Conservation (phyloP, 2,329 filamentous ascomycete genomes). For the Trichoderma koningii region DNA sequence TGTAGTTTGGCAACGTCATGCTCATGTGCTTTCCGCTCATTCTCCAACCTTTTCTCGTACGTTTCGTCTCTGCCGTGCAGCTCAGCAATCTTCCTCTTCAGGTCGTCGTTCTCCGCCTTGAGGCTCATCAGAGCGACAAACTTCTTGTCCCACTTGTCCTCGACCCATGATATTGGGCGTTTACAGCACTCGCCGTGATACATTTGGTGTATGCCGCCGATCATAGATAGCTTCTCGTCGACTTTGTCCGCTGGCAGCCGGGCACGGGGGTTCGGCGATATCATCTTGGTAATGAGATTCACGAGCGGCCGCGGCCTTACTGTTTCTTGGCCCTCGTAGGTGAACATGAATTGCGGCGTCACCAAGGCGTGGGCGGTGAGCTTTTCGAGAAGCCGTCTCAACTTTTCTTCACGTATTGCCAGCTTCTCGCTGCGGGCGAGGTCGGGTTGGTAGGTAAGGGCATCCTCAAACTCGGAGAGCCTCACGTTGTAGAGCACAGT, state of each 20-base stretch:
- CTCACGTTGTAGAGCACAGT: conserved; percentile 47
- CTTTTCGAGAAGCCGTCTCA: conserved; percentile 40
- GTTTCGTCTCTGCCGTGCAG: conserved; percentile 46
- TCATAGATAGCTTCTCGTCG: conserved; percentile 46
- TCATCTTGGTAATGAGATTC: conserved; percentile 43
- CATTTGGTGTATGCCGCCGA: conserved; percentile 51
- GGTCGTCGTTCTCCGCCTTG: conserved; percentile 39
- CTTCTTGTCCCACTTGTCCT: conserved; percentile 44
- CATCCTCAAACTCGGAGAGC: conserved; percentile 44
- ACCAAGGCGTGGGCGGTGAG: conserved; percentile 41
- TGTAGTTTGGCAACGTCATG: conserved; percentile 40
- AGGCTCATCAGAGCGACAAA: conserved; percentile 37
- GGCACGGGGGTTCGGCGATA: conserved; percentile 37
- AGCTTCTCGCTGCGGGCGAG: conserved; percentile 40
- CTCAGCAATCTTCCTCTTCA: conserved; percentile 40
- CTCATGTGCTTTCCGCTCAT: conserved; percentile 41
- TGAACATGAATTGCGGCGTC: conserved; percentile 43
- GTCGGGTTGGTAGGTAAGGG: conserved; percentile 38
- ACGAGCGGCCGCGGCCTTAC: conserved; percentile 46
- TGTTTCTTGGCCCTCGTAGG: conserved; percentile 42
- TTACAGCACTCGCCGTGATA: conserved; percentile 52
- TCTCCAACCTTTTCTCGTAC: conserved; percentile 43
- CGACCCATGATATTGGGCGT: conserved; percentile 41
- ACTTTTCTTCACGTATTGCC: conserved; percentile 39
- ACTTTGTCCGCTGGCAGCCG: conserved; percentile 43